phyloP scores from a whole-genome alignment of 225 moss, liverwort and hornwort species.

The Thuidium tamariscinum region DNA sequence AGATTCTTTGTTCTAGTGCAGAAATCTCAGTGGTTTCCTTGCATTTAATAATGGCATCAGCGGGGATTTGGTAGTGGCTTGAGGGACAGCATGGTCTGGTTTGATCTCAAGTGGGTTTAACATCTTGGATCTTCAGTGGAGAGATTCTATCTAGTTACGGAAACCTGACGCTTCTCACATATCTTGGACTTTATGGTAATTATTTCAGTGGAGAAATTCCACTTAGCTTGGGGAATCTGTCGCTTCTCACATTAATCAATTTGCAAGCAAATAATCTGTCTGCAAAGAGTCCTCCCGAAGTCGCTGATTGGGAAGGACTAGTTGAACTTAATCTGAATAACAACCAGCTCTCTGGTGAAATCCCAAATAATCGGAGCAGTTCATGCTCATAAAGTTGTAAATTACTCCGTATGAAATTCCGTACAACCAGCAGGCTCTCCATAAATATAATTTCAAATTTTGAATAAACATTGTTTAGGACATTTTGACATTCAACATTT shows the following conservation, averaged over 20 bases:
- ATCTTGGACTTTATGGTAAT: background rate
- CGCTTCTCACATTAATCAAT: background rate
- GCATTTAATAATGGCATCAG: background rate
- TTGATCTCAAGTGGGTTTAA: background rate
- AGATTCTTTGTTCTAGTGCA: background rate
- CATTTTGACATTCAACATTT: background rate
- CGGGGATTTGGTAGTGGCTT: background rate
- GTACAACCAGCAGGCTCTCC: background rate
- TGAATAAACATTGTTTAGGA: background rate
- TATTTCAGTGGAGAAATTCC: background rate
- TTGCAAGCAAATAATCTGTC: background rate
- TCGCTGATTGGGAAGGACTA: background rate
- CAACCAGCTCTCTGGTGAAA: no score
- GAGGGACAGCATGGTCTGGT: background rate
- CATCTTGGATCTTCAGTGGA: background rate
- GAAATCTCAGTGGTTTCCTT: background rate
- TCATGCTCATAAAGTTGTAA: background rate
- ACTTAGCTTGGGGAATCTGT: background rate
- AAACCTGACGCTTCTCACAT: background rate
- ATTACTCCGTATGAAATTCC: background rate
- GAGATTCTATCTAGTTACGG: background rate
- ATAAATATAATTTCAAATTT: background rate
- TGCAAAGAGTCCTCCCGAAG: background rate
- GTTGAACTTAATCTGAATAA: no score
- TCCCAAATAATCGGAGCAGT: no score